These are phyloP conservation scores for Boechera stricta DNA, from an alignment of 345 rosid species.

Conservation along the genomic window DNA sequence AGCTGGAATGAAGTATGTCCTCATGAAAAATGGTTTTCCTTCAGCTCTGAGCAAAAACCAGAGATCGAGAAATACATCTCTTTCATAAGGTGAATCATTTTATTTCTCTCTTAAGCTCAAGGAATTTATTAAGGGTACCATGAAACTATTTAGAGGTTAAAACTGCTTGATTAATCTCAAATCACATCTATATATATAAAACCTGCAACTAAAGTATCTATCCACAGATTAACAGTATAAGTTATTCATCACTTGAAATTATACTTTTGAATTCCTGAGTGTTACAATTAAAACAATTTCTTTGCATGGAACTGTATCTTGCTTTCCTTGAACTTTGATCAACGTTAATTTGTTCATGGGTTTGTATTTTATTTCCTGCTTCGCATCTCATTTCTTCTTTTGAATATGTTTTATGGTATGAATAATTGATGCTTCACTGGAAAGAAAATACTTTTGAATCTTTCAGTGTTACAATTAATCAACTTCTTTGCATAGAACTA, in stretches of 20 bases:
- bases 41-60: conserved; percentile 58
- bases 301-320: background rate
- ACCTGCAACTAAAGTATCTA: background rate
- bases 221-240: background rate
- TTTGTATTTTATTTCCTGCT: background rate
- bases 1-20: conserved; percentile 41
- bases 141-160: background rate
- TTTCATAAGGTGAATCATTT: conserved; percentile 49
- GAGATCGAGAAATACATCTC: conserved; percentile 67
- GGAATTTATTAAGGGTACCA: background rate
- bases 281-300: background rate
- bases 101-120: conserved; percentile 14
- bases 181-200: background rate
- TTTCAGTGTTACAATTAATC: background rate
- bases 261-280: background rate
- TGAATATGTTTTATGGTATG: background rate
- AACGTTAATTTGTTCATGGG: background rate
- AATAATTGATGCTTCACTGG: background rate
- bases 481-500: background rate
- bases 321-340: background rate
- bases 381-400: background rate
- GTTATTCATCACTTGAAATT: background rate
- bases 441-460: background rate
- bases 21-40: conserved; percentile 69
- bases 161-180: background rate